Conservation (phyloP, 2,329 filamentous ascomycete species). For the Raffaelea ambrosiae region DNA sequence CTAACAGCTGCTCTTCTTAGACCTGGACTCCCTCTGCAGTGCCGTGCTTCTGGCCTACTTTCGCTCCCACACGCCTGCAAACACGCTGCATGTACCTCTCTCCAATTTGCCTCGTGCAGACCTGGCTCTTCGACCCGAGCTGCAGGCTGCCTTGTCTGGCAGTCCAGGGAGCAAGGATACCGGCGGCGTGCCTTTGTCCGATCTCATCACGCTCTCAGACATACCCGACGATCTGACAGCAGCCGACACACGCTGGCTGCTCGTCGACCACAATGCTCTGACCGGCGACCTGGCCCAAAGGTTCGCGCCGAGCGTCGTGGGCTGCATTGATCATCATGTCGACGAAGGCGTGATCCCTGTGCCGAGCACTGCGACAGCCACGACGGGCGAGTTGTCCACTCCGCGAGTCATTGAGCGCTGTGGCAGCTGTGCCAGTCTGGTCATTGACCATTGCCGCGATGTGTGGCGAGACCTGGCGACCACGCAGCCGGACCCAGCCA, state of each 20-base stretch:
- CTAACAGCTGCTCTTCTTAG: too few relatives aligned
- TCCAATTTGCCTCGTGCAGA: conserved; percentile 62
- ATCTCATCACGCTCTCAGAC: conserved; percentile 56
- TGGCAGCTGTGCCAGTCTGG: conserved; percentile 66
- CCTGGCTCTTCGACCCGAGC: conserved; percentile 64
- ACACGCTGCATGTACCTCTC: conserved; percentile 59
- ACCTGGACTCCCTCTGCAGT: conserved; percentile 73
- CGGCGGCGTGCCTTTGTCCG: conserved; percentile 41
- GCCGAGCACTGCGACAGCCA: conserved; percentile 23
- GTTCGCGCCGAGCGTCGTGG: conserved; percentile 39
- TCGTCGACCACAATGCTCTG: conserved; percentile 73
- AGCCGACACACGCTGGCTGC: conserved; percentile 56
- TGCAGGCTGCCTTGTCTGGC: conserved; percentile 54
- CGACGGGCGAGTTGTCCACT: conserved; percentile 20
- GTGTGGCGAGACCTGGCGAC: conserved; percentile 47
- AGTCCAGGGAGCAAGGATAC: conserved; percentile 32
- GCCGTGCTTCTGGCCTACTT: conserved; percentile 69
- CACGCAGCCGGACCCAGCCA: conserved; percentile 27
- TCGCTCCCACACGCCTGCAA: conserved; percentile 47
- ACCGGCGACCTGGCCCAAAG: conserved; percentile 48
- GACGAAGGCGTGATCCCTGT: conserved; percentile 54
- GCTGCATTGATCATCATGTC: conserved; percentile 71
- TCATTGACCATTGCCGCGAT: conserved; percentile 50
- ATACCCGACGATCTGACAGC: conserved; percentile 37
- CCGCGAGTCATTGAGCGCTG: conserved; percentile 56